Evolutionary conservation across 352 stramenopile genomes (phyloP).

Genomic region (Phytophthora sp.): DNA sequence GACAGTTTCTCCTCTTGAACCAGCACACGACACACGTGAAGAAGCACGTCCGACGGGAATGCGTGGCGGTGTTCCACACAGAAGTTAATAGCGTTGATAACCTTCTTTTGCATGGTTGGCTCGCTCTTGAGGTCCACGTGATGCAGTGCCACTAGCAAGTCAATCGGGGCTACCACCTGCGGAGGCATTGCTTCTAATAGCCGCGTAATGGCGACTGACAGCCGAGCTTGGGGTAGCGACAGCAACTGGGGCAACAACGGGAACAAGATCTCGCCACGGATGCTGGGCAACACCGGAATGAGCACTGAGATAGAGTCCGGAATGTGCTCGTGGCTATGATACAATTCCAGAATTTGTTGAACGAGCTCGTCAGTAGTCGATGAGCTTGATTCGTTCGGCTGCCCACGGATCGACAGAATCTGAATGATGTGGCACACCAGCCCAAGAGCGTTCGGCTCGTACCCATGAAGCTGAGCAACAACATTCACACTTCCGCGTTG

Average conservation of each 20-base stretch:
- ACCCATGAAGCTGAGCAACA: slow-evolving; percentile 71
- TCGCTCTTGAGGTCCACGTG: slow-evolving; percentile 78
- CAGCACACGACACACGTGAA: slow-evolving; percentile 70
- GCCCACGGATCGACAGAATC: slow-evolving; percentile 58
- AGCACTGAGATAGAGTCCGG: slow-evolving; percentile 71
- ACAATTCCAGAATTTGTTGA: slow-evolving; percentile 66
- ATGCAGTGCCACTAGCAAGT: slow-evolving; percentile 78
- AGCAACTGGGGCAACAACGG: slow-evolving; percentile 68
- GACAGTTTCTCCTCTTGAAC: slow-evolving; percentile 65
- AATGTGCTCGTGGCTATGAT: slow-evolving; percentile 60
- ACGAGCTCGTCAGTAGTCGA: slow-evolving; percentile 56
- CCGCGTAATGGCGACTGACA: slow-evolving; percentile 74
- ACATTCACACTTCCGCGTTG: slow-evolving; percentile 66
- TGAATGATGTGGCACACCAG: slow-evolving; percentile 83
- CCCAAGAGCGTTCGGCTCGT: slow-evolving; percentile 60
- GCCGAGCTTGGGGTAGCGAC: slow-evolving; percentile 51
- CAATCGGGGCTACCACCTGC: slow-evolving; percentile 65
- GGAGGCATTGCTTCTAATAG: slow-evolving; percentile 78
- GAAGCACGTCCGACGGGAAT: slow-evolving; percentile 78
- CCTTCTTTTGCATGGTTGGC: slow-evolving; percentile 74
- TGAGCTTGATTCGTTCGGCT: slow-evolving; percentile 44
- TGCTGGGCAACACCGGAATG: slow-evolving; percentile 66
- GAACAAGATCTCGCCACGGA: slow-evolving; percentile 63
- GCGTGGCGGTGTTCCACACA: slow-evolving; percentile 81
- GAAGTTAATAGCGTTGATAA: slow-evolving; percentile 79